Base-by-base conservation (phyloP, 2,329 filamentous ascomycete genomes). In the Aspergillus hiratsukae region DNA sequence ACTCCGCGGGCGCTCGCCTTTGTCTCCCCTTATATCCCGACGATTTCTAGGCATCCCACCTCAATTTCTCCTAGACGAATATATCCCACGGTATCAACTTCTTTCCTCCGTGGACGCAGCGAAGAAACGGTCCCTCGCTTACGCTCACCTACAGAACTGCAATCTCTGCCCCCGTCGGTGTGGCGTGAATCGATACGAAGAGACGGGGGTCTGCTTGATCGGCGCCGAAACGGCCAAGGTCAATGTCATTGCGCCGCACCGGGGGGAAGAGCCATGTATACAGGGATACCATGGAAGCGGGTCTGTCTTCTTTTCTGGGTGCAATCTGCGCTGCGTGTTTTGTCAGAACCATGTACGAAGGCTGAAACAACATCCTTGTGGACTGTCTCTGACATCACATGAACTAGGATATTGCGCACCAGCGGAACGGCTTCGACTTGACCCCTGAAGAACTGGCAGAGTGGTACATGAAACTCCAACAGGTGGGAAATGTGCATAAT, bases 181-280 rank as follows among this genome's bases (percentile, higher is more conserved):
- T 71, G 85, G 86, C 53, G 88, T 93, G 35, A 91, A 95, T 70
- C 84, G 90, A n/a, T 91, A 86, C 66, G 84, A 92, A 72, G 87
- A 81, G 62, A 90, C 88, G 1, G 90, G 90, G 14, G 81, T 88
- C 67, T 95, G 90, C 69, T 78, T 94, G 57, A 88, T 94, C 63
- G 89, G 89, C 14, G 80, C 81, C 1, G 81, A 87, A 57, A 87
- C 82, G 49, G 88, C 85, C 55, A 91, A 90, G 66, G 89, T 94
- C 63, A 91, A 90, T 69, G 89, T 89, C 7, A 90, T 95, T 62
- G 90, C 89, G 56, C 90, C 90, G 51, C 90, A 94, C 73, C 92
- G 92, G 70, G 90, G 89, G 46, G 89, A 93, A 78, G 84, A 95
- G 70, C 88, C 90, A 0, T 94, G 89, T 69, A 84, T 95, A 19